A percentile compares a stretch with the other conserved stretches of the same genome.
These are phyloP conservation scores for Neoconidiobolus thromboides DNA, from an alignment of 371 early-diverging fungal genomes.

Conservation along the genomic window DNA sequence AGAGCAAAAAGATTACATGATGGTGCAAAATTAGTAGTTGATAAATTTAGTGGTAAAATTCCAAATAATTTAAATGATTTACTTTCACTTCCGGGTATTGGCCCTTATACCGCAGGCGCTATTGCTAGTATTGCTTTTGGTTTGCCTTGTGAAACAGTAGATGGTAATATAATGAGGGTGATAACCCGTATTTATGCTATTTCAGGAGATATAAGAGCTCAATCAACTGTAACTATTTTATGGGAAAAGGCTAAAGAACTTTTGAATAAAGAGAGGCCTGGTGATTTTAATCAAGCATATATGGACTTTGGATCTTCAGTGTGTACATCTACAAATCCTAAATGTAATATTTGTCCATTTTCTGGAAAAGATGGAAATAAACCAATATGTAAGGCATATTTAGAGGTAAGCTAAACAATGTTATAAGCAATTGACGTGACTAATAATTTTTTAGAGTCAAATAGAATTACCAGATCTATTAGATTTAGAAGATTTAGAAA, in stretches of 20 bases:
- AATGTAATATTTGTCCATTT: constrained; percentile 40
- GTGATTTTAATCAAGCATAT: constrained; percentile 64
- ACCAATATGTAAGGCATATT: too few species aligned
- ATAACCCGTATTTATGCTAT: constrained; percentile 43
- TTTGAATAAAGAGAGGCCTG: constrained; percentile 33
- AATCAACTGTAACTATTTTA: constrained; percentile 27
- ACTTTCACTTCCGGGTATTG: constrained; percentile 52
- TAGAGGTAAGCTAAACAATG: too few species aligned
- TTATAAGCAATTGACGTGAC: too few species aligned
- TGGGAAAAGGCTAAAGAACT: constrained; percentile 42
- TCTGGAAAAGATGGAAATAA: too few species aligned
- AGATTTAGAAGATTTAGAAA: too few species aligned
- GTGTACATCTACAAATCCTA: constrained; percentile 54
- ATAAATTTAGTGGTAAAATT: constrained; percentile 27
- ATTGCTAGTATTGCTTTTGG: constrained; percentile 56
- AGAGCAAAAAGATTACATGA: constrained; percentile 50
- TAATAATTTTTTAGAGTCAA: too few species aligned
- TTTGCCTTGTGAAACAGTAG: constrained; percentile 39
- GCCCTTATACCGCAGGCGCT: constrained; percentile 36
- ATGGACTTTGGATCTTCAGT: constrained; percentile 73
- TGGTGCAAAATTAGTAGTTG: constrained; percentile 41
- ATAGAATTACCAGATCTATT: too few species aligned
- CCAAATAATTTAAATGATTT: constrained; percentile 34
- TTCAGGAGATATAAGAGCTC: constrained; percentile 47
- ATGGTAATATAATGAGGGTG: constrained; percentile 69